phyloP scores from a whole-genome alignment of 2,329 filamentous ascomycete genomes.

The Aspergillus tamarii region DNA sequence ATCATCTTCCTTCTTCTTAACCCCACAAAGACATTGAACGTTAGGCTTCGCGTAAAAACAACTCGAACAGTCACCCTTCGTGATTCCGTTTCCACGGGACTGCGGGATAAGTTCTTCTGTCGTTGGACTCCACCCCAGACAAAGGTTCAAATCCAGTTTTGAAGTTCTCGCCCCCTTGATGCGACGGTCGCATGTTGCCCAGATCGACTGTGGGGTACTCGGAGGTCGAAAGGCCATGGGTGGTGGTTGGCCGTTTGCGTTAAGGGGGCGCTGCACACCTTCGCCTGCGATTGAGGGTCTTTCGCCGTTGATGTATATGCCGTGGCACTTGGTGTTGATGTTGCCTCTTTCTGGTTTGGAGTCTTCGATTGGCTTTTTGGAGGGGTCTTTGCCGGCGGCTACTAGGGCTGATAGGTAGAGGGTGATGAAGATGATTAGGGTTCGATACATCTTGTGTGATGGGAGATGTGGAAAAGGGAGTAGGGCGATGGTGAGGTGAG shows the following conservation, averaged over 20 bases:
- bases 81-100: neutral
- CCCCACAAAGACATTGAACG: neutral
- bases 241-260: neutral
- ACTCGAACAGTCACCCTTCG: neutral
- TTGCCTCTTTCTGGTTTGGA: neutral
- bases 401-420: neutral
- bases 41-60: neutral
- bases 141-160: neutral
- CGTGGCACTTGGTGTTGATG: neutral
- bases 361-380: neutral
- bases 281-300: neutral
- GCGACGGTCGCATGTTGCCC: neutral
- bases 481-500: no score
- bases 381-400: neutral
- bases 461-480: no score
- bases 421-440: no score
- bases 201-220: neutral
- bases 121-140: neutral
- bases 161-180: neutral
- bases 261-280: neutral
- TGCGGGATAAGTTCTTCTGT: neutral
- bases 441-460: neutral
- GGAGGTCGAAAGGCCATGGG: neutral
- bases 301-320: neutral
- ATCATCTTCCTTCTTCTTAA: neutral